These are phyloP conservation scores for Prunus armeniaca DNA, from an alignment of 306 rosid species.

Conservation along the genomic window DNA sequence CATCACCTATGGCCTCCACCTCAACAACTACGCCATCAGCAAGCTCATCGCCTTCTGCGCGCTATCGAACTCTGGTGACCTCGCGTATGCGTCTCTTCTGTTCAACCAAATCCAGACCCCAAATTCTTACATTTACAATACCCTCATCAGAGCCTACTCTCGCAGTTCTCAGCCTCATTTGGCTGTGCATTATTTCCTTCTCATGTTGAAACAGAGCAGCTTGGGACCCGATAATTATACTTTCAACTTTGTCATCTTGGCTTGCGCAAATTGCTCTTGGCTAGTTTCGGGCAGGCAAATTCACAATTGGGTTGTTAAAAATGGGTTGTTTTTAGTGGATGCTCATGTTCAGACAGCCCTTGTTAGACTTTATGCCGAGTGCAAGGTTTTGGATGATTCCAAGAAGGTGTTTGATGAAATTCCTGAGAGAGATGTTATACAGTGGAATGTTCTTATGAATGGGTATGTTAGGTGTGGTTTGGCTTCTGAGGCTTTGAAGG, in stretches of 20 bases:
- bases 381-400: constrained; percentile 29
- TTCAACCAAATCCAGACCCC: constrained; percentile 25
- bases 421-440: constrained; percentile 28
- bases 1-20: constrained; percentile 36
- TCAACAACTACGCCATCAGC: constrained; percentile 38
- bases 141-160: constrained; percentile 35
- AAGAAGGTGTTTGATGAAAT: constrained; percentile 41
- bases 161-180: constrained; percentile 26
- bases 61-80: constrained; percentile 28
- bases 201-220: constrained; percentile 15
- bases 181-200: constrained; percentile 27
- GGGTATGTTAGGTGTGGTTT: constrained; percentile 30
- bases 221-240: constrained; percentile 25
- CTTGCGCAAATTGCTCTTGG: constrained; percentile 28
- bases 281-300: constrained; percentile 22
- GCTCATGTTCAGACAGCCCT: constrained; percentile 34
- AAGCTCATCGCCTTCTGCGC: constrained; percentile 43
- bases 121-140: constrained; percentile 33
- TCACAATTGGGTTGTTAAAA: constrained; percentile 32
- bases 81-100: constrained; percentile 31
- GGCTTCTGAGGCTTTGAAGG: constrained; percentile 29
- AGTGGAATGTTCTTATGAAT: constrained; percentile 46
- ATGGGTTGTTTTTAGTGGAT: constrained; percentile 33
- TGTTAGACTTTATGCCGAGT: constrained; percentile 18
- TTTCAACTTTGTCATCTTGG: constrained; percentile 37